Conservation (phyloP, 352 stramenopile genomes). For the Blastocystis sp. region DNA sequence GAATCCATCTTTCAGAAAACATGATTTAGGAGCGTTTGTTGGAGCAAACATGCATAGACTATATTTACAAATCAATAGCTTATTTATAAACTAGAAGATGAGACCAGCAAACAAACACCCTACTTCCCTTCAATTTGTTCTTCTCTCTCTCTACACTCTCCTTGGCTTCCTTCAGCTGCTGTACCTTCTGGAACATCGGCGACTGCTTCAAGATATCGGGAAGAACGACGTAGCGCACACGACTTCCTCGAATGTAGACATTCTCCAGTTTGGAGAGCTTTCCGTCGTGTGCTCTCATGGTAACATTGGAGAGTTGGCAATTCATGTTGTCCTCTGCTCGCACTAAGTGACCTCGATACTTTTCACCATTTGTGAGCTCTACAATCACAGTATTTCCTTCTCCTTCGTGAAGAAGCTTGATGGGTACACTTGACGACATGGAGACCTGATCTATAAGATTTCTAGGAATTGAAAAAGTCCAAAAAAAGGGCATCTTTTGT, state of each 20-base stretch:
- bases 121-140: constrained; percentile 61
- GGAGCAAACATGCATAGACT: background rate
- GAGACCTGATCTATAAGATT: background rate
- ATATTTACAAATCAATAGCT: background rate
- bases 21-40: constrained; percentile 32
- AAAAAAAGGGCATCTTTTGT: background rate
- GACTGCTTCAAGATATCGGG: constrained; percentile 64
- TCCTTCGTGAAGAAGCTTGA: constrained; percentile 62
- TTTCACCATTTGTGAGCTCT: constrained; percentile 1
- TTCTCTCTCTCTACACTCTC: constrained; percentile 57
- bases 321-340: constrained; percentile 64
- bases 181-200: constrained; percentile 64
- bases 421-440: constrained; percentile 58
- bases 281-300: constrained; percentile 56
- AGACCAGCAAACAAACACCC: background rate
- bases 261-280: constrained; percentile 61
- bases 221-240: constrained; percentile 63
- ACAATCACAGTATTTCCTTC: constrained; percentile 63
- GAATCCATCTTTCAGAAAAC: background rate
- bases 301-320: constrained; percentile 61
- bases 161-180: constrained; percentile 59
- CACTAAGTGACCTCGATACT: constrained; percentile 39
- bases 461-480: background rate
- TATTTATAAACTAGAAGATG: constrained; percentile 54
- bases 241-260: constrained; percentile 62